Conservation (phyloP, 768 basidiomycete species). For the Mycena crocata region DNA sequence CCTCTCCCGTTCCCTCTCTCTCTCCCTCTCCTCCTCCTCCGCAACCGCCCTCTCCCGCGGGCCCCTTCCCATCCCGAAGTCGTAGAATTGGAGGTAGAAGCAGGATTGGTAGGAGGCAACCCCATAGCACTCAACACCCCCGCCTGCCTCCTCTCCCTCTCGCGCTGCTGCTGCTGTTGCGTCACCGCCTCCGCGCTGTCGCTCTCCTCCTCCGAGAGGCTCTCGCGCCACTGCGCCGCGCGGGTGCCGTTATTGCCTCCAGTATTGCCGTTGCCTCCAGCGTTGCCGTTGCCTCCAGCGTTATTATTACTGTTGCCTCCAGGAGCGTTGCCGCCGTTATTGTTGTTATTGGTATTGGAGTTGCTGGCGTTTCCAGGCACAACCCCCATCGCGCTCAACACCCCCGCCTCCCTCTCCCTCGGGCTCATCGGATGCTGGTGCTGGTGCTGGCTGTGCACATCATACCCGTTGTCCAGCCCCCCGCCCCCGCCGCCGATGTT, state of each 20-base stretch:
- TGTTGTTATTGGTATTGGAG: background rate
- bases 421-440: background rate
- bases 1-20: background rate
- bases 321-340: too few species aligned
- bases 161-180: slow-evolving; percentile 40
- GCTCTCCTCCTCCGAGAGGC: background rate
- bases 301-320: too few species aligned
- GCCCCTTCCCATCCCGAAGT: too few species aligned
- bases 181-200: slow-evolving; percentile 14
- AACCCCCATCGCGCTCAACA: too few species aligned
- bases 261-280: slow-evolving; percentile 37
- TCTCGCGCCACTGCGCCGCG: slow-evolving; percentile 40
- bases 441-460: background rate
- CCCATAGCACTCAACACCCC: slow-evolving; percentile 27
- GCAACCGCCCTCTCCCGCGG: background rate
- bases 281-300: too few species aligned
- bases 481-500: background rate
- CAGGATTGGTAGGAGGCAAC: too few species aligned
- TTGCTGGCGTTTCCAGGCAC: background rate
- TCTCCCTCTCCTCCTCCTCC: slow-evolving; percentile 23
- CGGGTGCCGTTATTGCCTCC: slow-evolving; percentile 27
- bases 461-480: background rate
- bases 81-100: too few species aligned
- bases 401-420: background rate
- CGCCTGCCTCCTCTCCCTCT: slow-evolving; percentile 45